Conservation (phyloP, 2,329 filamentous ascomycete genomes). For the Trichoderma pleuroti region DNA sequence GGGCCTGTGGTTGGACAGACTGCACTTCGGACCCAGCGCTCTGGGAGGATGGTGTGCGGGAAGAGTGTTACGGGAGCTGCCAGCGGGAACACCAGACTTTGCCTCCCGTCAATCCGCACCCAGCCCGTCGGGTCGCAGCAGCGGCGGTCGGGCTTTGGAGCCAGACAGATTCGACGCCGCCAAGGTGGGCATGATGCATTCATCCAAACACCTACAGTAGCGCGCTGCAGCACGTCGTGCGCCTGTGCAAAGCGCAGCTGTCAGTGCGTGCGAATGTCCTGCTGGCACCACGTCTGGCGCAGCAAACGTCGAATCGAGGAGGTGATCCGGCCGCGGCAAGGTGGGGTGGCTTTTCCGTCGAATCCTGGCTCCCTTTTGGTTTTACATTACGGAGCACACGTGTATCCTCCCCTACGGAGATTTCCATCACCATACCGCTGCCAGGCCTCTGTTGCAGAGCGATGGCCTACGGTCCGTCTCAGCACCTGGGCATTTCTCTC, state of each 20-base stretch:
- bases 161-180: conserved; percentile 2
- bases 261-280: not conserved
- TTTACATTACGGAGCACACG: conserved; percentile 4
- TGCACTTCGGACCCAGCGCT: conserved; percentile 13
- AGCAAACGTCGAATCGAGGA: not conserved
- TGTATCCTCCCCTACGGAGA: conserved; percentile 1
- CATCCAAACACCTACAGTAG: conserved; percentile 1
- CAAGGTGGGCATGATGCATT: not conserved
- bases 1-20: conserved; percentile 7
- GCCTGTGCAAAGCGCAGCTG: not conserved
- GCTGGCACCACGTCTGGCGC: not conserved
- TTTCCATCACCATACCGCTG: not conserved
- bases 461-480: not conserved
- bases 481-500: not conserved
- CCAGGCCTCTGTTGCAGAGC: not conserved
- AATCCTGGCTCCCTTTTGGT: not conserved
- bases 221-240: conserved; percentile 9
- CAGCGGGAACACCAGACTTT: conserved; percentile 19
- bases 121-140: conserved; percentile 20
- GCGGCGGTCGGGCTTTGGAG: conserved; percentile 16
- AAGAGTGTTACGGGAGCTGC: conserved; percentile 17
- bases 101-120: conserved; percentile 19
- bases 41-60: conserved; percentile 19
- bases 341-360: conserved; percentile 6
- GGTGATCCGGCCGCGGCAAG: conserved; percentile 3